Conservation (phyloP, 2,329 filamentous ascomycete species). For the Ascochyta viciae-villosae region DNA sequence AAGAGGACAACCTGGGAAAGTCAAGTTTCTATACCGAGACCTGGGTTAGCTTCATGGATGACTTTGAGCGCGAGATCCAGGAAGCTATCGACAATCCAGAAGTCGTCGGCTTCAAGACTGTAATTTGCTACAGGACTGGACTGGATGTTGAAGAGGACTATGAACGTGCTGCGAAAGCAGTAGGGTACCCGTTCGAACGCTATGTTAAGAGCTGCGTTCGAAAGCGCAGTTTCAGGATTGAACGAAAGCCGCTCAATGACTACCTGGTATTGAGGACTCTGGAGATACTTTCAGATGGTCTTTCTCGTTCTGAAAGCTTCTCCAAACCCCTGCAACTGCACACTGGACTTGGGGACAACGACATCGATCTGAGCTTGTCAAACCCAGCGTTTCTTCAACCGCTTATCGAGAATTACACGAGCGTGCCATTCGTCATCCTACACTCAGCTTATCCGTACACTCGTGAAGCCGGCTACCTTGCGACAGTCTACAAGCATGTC, state of each 20-base stretch:
- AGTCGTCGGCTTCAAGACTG: conserved; percentile 82
- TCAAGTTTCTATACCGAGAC: conserved; percentile 45
- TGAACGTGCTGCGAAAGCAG: conserved; percentile 44
- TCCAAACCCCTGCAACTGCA: conserved; percentile 84
- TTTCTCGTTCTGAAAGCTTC: conserved; percentile 39
- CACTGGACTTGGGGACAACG: conserved; percentile 81
- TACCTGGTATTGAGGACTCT: conserved; percentile 71
- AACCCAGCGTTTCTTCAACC: conserved; percentile 79
- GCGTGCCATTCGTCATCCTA: conserved; percentile 77
- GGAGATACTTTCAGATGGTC: conserved; percentile 59
- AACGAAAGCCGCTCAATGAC: conserved; percentile 72
- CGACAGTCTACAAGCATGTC: conserved; percentile 77
- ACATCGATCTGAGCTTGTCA: conserved; percentile 72
- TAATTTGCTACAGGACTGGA: conserved; percentile 82
- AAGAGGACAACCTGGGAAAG: conserved; percentile 43
- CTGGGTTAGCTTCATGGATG: conserved; percentile 56
- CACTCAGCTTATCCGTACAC: conserved; percentile 85
- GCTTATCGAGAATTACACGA: conserved; percentile 73
- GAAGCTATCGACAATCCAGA: conserved; percentile 67
- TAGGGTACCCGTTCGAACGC: conserved; percentile 49
- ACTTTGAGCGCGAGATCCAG: conserved; percentile 62
- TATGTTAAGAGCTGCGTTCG: conserved; percentile 50
- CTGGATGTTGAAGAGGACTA: conserved; percentile 61
- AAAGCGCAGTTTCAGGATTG: conserved; percentile 60
- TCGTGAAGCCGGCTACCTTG: conserved; percentile 78